phyloP scores from a whole-genome alignment of 2,329 filamentous ascomycete genomes.

The Trichoderma semiorbis region DNA sequence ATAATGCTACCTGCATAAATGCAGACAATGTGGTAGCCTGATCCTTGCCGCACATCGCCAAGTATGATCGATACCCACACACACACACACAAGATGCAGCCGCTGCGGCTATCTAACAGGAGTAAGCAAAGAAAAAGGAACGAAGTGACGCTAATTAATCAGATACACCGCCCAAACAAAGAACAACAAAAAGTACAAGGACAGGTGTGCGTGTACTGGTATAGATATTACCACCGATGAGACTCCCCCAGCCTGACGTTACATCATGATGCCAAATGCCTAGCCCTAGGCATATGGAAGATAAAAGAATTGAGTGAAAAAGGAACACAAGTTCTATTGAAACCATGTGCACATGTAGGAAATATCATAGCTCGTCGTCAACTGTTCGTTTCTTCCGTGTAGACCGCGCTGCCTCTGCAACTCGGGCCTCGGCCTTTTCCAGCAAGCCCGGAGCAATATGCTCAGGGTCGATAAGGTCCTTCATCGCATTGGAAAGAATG shows the following conservation, averaged over 20 bases:
- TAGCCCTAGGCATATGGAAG: not conserved
- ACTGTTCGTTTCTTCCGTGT: not conserved
- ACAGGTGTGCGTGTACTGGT: not conserved
- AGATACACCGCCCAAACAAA: not conserved
- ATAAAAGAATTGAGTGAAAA: not conserved
- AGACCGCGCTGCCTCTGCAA: not conserved
- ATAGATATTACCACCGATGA: not conserved
- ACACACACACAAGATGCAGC: not conserved
- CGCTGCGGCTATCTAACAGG: not conserved
- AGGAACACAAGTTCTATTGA: not conserved
- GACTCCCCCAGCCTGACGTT: not conserved
- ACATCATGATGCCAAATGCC: not conserved
- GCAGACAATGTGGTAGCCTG: not conserved
- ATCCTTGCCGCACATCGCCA: not conserved
- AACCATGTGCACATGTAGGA: not conserved
- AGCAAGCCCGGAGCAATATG: not conserved
- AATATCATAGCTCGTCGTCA: not conserved
- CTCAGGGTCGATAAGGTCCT: not conserved
- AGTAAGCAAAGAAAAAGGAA: not conserved
- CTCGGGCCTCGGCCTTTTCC: not conserved
- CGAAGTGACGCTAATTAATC: not conserved
- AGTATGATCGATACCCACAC: not conserved
- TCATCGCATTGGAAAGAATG: conserved; percentile 1
- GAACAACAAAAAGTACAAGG: not conserved
- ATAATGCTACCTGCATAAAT: not conserved